phyloP scores from a whole-genome alignment of 2,329 filamentous ascomycete genomes.

The Teratosphaeria epicoccoides region DNA sequence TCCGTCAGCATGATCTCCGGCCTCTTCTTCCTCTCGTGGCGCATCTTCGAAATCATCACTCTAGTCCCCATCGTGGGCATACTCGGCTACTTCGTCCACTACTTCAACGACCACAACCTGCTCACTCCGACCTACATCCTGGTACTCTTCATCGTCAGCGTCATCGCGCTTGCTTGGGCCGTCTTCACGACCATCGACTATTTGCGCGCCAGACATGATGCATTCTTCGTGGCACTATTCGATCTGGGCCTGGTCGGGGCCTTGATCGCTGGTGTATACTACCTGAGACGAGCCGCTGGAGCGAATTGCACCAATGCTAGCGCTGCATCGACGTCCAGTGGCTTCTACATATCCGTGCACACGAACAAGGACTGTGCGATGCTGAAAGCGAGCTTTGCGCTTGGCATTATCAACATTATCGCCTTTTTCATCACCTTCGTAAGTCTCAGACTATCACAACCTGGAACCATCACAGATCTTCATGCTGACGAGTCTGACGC shows the following conservation, averaged over 20 bases:
- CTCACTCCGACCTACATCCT: conserved; percentile 52
- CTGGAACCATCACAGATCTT: neutral
- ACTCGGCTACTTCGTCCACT: conserved; percentile 52
- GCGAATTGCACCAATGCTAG: conserved; percentile 58
- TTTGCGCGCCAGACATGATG: conserved; percentile 48
- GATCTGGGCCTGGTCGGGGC: conserved; percentile 53
- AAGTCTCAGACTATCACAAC: conserved; percentile 19
- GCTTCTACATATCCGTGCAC: conserved; percentile 23
- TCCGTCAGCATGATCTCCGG: conserved; percentile 35
- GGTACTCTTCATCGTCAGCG: conserved; percentile 54
- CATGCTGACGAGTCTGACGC: conserved; percentile 2
- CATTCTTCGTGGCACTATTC: conserved; percentile 49
- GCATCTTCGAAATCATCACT: conserved; percentile 50
- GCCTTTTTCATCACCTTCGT: conserved; percentile 71
- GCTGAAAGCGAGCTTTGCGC: conserved; percentile 82
- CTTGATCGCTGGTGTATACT: conserved; percentile 52
- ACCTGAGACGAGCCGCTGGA: conserved; percentile 45
- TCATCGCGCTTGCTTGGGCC: conserved; percentile 51
- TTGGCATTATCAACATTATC: conserved; percentile 78
- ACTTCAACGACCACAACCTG: conserved; percentile 45
- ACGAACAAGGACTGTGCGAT: conserved; percentile 74
- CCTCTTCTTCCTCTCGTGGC: conserved; percentile 52
- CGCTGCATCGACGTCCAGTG: conserved; percentile 20
- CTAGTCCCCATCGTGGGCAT: conserved; percentile 51
- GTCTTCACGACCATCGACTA: conserved; percentile 51